These are phyloP conservation scores for Dillenia turbinata DNA, from an alignment of 164 flowering plant genomes.

Conservation along the genomic window DNA sequence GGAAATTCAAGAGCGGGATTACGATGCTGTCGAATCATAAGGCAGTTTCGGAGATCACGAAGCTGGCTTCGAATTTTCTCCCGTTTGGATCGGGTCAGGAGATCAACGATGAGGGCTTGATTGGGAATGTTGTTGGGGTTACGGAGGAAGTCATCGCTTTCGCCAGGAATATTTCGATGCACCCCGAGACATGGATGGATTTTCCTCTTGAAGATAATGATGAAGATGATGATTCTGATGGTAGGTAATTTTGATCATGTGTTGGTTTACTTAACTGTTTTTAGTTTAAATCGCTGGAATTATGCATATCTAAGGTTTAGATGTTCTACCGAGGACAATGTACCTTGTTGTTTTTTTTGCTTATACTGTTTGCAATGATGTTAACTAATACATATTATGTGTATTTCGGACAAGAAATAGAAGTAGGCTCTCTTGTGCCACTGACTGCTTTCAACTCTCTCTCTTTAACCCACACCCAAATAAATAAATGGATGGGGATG, in stretches of 20 bases:
- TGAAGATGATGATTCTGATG: slow-evolving; percentile 29
- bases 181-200: slow-evolving; percentile 77
- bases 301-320: too few relatives aligned
- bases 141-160: slow-evolving; percentile 55
- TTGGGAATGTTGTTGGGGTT: slow-evolving; percentile 36
- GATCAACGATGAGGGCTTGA: slow-evolving; percentile 10
- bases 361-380: too few relatives aligned
- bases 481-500: too few relatives aligned
- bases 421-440: too few relatives aligned
- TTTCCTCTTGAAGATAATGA: slow-evolving; percentile 48
- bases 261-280: too few relatives aligned
- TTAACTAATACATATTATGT: too few relatives aligned
- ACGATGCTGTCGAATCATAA: slow-evolving; percentile 47
- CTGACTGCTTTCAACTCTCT: too few relatives aligned
- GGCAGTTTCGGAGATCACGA: slow-evolving; percentile 55
- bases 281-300: too few relatives aligned
- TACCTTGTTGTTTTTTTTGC: too few relatives aligned
- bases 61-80: slow-evolving; percentile 60
- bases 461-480: too few relatives aligned
- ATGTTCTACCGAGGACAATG: too few relatives aligned
- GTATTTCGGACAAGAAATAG: too few relatives aligned
- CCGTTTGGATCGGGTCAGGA: slow-evolving; percentile 45
- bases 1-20: slow-evolving; percentile 52
- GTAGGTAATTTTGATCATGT: slow-evolving; percentile 3
- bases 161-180: slow-evolving; percentile 47